Evolutionary conservation across 1,284 basidiomycete species (phyloP).

Genomic region (Entoloma clypeatum): DNA sequence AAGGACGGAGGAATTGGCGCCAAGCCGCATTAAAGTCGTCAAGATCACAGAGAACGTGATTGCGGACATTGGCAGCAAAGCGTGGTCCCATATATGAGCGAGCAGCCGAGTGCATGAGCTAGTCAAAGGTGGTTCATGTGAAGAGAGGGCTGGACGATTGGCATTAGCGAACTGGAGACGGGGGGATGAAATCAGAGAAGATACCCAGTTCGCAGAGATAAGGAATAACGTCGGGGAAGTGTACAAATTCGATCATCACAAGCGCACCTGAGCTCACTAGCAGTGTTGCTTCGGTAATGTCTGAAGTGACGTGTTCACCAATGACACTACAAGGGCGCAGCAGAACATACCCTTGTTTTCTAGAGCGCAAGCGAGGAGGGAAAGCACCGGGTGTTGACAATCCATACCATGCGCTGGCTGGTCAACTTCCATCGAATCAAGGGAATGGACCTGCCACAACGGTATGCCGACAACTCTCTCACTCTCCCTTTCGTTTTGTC

Average conservation of each 20-base stretch:
- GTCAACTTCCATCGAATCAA: conserved; percentile 19
- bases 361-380: conserved; percentile 32
- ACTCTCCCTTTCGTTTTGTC: conserved; percentile 24
- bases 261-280: conserved; percentile 42
- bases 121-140: conserved; percentile 16
- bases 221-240: conserved; percentile 29
- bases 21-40: conserved; percentile 26
- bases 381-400: conserved; percentile 29
- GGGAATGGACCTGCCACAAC: conserved; percentile 31
- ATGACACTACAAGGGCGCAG: neutral
- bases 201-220: conserved; percentile 42
- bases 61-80: conserved; percentile 16
- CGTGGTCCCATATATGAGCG: conserved; percentile 24
- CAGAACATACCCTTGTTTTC: conserved; percentile 34
- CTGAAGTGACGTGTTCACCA: conserved; percentile 27
- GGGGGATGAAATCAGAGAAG: conserved; percentile 10
- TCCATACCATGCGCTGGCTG: conserved; percentile 9
- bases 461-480: conserved; percentile 37
- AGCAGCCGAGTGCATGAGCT: conserved; percentile 25
- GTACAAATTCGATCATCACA: conserved; percentile 23
- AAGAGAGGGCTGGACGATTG: conserved; percentile 18
- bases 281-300: conserved; percentile 33
- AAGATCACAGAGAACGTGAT: conserved; percentile 26
- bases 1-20: conserved; percentile 25
- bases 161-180: conserved; percentile 5